Evolutionary conservation across 768 basidiomycete species (phyloP), one percentile per base, ranked within the genome.

Genomic region (Tricholoma matsutake): DNA sequence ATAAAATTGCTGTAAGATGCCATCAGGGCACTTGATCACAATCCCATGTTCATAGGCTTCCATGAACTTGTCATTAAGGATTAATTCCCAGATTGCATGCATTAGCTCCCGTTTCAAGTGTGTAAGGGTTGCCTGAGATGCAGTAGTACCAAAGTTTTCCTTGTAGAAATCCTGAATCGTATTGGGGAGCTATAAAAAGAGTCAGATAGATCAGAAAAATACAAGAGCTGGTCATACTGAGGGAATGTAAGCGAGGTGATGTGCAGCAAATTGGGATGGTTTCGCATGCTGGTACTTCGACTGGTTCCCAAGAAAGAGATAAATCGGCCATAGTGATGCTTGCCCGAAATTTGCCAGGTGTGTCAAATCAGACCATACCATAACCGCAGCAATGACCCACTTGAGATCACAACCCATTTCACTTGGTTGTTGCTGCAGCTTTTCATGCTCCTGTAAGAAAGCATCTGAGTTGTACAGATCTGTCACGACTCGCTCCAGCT

Each of bases 241-340:
- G 18, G 53, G 41, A 31, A 62, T 54, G 31, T 62, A 77, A 4
- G 70, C 75, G 3, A 78, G 3, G 54, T 74, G 74, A 47, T 73
- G 45, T 39, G 65, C n/a, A 65, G 60, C 25, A 57, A 61, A 8
- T 45, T 63, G 8, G n/a, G 54, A 58, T 1, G 74, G 75, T 11
- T 67, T 67, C 1, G 58, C 54, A 0, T 68, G 64, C 0, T 59
- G 53, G 57, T 77, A 77, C 59, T 79, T 80, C 0, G 76, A 77
- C 14, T 69, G 61, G 54, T 71, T 72, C 0, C 75, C 75, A 58
- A 76, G 71, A 22, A 58, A 70, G 4, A 73, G 39, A 53, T 78
- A 79, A 1, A 47, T 47, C 11, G 45, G 45, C 45, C 45, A 47
- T 47, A 47, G 45, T 47, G 45, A 47, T 25, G 22, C 65, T n/a